A percentile compares a stretch with the other conserved stretches of the same genome.
Evolutionary conservation across 1,284 basidiomycete genomes (phyloP).

Genomic region (Trichosporon ovoides): DNA sequence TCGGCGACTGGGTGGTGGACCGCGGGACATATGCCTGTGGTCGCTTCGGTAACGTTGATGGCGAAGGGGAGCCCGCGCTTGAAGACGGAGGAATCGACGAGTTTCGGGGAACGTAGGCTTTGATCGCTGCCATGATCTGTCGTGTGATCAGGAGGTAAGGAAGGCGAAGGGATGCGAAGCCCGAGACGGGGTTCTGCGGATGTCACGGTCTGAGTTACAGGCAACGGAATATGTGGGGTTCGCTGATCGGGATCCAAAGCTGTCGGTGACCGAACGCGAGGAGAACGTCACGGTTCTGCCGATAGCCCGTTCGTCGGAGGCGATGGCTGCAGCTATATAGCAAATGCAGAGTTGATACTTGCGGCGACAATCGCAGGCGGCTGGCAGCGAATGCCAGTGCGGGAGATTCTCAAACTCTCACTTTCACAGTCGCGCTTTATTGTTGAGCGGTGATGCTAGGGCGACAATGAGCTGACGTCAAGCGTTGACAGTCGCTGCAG

Average conservation of each 20-base stretch:
- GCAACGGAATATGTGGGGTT: too few species aligned
- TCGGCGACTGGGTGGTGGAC: slow-evolving; percentile 8
- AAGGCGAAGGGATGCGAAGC: not conserved
- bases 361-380: not conserved
- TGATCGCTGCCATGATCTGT: slow-evolving; percentile 16
- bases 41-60: slow-evolving; percentile 4
- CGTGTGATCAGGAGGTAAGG: not conserved
- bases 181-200: not conserved
- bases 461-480: not conserved
- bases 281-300: too few species aligned
- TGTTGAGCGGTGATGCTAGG: too few species aligned
- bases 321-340: too few species aligned
- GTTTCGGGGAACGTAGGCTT: slow-evolving; percentile 21
- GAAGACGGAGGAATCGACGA: slow-evolving; percentile 18
- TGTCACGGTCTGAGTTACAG: not conserved
- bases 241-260: too few species aligned
- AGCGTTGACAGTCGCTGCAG: not conserved
- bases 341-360: not conserved
- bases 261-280: too few species aligned
- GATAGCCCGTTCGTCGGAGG: too few species aligned
- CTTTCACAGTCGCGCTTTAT: not conserved
- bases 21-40: slow-evolving; percentile 13
- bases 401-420: not conserved
- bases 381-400: slow-evolving; percentile 4
- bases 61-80: slow-evolving; percentile 7